Conservation (phyloP, 352 stramenopile genomes). For the Pythium monospermum region DNA sequence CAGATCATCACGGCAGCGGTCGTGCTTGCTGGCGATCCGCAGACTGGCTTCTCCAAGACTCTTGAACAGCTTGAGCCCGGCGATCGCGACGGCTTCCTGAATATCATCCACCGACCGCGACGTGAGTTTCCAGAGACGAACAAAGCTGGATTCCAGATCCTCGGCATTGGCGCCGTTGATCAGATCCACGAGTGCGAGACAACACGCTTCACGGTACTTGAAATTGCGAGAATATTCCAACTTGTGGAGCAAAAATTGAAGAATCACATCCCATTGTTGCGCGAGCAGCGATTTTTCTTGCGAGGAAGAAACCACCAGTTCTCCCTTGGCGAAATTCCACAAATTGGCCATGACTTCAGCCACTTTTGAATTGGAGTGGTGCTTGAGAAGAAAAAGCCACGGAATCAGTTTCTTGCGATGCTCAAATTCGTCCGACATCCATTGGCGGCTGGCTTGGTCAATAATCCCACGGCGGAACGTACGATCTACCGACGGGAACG, state of each 20-base stretch:
- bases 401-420: constrained; percentile 56
- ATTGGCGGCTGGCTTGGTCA: constrained; percentile 46
- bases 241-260: constrained; percentile 51
- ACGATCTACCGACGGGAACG: constrained; percentile 39
- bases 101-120: constrained; percentile 75
- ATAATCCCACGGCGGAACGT: constrained; percentile 45
- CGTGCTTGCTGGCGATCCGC: constrained; percentile 48
- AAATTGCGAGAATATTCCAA: constrained; percentile 71
- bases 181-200: constrained; percentile 53
- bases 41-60: constrained; percentile 70
- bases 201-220: constrained; percentile 76
- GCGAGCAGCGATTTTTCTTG: constrained; percentile 47
- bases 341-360: constrained; percentile 57
- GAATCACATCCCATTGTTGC: constrained; percentile 46
- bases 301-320: constrained; percentile 20
- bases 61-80: constrained; percentile 70
- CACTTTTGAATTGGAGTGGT: constrained; percentile 66
- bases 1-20: constrained; percentile 40
- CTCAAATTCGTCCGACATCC: constrained; percentile 45
- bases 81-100: constrained; percentile 57
- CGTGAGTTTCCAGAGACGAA: constrained; percentile 58
- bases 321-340: constrained; percentile 59
- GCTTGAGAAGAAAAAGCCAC: constrained; percentile 75
- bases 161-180: constrained; percentile 49
- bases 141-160: constrained; percentile 43